Evolutionary conservation across 2,329 filamentous ascomycete species (phyloP).

Genomic region (Exophiala lecanii-corni): DNA sequence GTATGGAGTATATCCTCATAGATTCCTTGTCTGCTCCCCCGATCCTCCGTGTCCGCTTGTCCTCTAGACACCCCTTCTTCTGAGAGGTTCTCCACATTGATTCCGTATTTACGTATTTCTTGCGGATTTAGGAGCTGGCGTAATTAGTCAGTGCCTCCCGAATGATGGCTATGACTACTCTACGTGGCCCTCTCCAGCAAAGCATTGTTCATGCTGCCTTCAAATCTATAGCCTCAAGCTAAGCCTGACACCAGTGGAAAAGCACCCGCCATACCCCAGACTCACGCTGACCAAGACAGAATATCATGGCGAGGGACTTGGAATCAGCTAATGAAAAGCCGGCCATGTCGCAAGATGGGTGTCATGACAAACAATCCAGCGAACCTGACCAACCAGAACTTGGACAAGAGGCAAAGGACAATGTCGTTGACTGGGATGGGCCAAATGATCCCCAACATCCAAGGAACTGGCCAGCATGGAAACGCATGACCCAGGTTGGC

Average conservation of each 20-base stretch:
- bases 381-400: conserved; percentile 25
- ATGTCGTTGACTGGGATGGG: conserved; percentile 31
- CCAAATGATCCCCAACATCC: conserved; percentile 29
- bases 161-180: conserved; percentile 13
- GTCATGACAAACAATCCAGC: conserved; percentile 25
- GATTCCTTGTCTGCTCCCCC: no score
- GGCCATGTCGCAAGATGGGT: conserved; percentile 23
- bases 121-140: conserved; percentile 19
- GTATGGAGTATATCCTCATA: no score
- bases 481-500: conserved; percentile 28
- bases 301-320: conserved; percentile 27
- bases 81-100: conserved; percentile 14
- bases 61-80: no score
- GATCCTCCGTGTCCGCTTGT: no score
- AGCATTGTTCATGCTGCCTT: not conserved
- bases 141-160: conserved; percentile 4
- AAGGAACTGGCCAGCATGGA: conserved; percentile 29
- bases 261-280: conserved; percentile 16
- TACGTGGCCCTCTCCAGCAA: conserved; percentile 6
- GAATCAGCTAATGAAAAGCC: conserved; percentile 27
- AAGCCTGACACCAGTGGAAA: conserved; percentile 20
- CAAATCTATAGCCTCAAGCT: conserved; percentile 22
- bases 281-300: conserved; percentile 20
- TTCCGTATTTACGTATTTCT: conserved; percentile 13
- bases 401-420: conserved; percentile 26